Conservation (phyloP, 1,284 basidiomycete species). For the Puccinia triticina region DNA sequence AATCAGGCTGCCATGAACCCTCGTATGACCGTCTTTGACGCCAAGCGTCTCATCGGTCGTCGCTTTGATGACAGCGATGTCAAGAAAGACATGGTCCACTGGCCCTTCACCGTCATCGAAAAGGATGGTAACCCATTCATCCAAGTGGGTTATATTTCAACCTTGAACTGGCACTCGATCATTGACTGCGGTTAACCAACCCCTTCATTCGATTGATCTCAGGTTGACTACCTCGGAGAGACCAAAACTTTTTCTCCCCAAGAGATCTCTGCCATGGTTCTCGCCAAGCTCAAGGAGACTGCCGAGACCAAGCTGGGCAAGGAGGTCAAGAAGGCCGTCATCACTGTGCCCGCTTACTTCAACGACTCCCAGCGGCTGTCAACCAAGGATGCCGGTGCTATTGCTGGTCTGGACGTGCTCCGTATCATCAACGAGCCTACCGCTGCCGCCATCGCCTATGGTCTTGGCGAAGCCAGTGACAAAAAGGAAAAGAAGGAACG, state of each 20-base stretch:
- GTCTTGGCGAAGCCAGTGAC: constrained; percentile 63
- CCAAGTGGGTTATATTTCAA: constrained; percentile 54
- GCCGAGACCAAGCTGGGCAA: constrained; percentile 70
- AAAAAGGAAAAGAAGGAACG: constrained; percentile 78
- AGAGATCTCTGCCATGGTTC: constrained; percentile 95
- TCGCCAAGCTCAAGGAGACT: constrained; percentile 94
- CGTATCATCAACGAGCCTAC: constrained; percentile 72
- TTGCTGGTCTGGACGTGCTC: constrained; percentile 70
- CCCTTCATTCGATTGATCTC: neutral
- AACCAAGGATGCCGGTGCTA: constrained; percentile 72
- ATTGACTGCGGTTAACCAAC: neutral
- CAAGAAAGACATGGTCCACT: constrained; percentile 61
- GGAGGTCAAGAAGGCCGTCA: constrained; percentile 70
- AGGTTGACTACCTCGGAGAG: constrained; percentile 68
- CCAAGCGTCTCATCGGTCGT: constrained; percentile 85
- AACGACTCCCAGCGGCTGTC: constrained; percentile 71
- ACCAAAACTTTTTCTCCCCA: constrained; percentile 68
- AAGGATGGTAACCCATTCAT: constrained; percentile 59
- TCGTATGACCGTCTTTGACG: constrained; percentile 93
- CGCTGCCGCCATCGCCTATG: constrained; percentile 68
- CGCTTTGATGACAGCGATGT: constrained; percentile 65
- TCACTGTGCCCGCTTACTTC: constrained; percentile 73
- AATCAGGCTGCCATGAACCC: constrained; percentile 69
- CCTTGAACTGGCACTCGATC: constrained; percentile 35
- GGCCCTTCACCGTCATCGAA: constrained; percentile 63